Evolutionary conservation across 768 basidiomycete genomes (phyloP).

Genomic region (Kwoniella sp.): DNA sequence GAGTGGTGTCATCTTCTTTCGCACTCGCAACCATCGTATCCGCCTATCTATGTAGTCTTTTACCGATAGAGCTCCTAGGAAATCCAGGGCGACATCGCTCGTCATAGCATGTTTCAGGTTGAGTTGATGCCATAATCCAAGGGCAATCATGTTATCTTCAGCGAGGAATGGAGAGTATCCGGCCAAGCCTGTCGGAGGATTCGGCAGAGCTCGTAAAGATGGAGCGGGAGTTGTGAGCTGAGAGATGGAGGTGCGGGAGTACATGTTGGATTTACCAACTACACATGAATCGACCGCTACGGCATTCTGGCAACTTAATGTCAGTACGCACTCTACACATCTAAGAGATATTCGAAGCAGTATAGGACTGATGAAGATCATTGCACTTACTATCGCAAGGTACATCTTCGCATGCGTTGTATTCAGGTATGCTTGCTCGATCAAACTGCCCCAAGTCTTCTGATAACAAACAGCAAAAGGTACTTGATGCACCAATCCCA

Average conservation of each 20-base stretch:
- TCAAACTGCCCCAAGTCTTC: conserved; percentile 69
- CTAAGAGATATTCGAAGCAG: too few species aligned
- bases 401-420: conserved; percentile 99
- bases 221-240: conserved; percentile 53
- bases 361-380: too few species aligned
- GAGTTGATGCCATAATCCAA: conserved; percentile 89
- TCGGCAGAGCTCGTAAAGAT: conserved; percentile 34
- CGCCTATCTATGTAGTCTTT: conserved; percentile 83
- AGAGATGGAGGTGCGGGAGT: conserved; percentile 83
- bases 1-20: conserved; percentile 83
- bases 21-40: conserved; percentile 93
- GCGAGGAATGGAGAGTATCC: conserved; percentile 87
- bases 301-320: conserved; percentile 67
- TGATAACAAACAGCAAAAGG: conserved; percentile 80
- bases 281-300: conserved; percentile 90
- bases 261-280: conserved; percentile 93
- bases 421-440: conserved; percentile 94
- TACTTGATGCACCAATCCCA: conserved; percentile 92
- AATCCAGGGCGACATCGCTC: conserved; percentile 84
- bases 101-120: conserved; percentile 85
- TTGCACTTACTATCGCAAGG: conserved; percentile 71
- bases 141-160: conserved; percentile 97
- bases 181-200: conserved; percentile 64
- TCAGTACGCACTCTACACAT: too few species aligned
- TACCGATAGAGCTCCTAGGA: conserved; percentile 83